Conservation (phyloP, 2,329 filamentous ascomycete genomes). For the Colletotrichum horii region DNA sequence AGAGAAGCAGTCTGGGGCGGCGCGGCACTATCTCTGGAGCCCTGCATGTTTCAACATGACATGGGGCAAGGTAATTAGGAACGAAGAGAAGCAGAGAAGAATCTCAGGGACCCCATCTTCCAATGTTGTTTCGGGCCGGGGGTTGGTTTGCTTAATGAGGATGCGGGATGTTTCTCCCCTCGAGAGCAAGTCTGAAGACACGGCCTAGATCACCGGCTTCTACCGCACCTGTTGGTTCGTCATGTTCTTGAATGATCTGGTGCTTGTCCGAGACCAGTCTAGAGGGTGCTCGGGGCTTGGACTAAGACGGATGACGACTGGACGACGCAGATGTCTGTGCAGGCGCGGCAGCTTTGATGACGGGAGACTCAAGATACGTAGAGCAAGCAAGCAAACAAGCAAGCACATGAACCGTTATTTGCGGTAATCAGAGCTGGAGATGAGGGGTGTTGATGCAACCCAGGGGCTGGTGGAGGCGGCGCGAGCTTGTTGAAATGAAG, state of each 20-base stretch:
- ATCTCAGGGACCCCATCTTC: neutral
- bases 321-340: neutral
- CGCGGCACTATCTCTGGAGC: neutral
- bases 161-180: conserved; percentile 5
- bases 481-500: neutral
- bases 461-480: neutral
- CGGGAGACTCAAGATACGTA: neutral
- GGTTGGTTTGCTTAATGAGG: neutral
- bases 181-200: neutral
- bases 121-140: conserved; percentile 15
- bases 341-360: neutral
- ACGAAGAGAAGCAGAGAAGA: neutral
- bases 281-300: neutral
- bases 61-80: neutral
- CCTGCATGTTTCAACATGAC: conserved; percentile 18
- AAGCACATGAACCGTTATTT: neutral
- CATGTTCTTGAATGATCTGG: neutral
- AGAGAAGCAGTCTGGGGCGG: neutral
- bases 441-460: conserved; percentile 10
- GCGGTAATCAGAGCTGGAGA: conserved; percentile 16
- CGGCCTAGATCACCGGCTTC: neutral
- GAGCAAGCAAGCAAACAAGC: neutral
- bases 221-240: neutral
- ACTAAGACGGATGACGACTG: neutral
- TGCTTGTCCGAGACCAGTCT: conserved; percentile 9